Conservation (phyloP, 192 early-diverging fungal genomes). For the Backusella tuberculispora region DNA sequence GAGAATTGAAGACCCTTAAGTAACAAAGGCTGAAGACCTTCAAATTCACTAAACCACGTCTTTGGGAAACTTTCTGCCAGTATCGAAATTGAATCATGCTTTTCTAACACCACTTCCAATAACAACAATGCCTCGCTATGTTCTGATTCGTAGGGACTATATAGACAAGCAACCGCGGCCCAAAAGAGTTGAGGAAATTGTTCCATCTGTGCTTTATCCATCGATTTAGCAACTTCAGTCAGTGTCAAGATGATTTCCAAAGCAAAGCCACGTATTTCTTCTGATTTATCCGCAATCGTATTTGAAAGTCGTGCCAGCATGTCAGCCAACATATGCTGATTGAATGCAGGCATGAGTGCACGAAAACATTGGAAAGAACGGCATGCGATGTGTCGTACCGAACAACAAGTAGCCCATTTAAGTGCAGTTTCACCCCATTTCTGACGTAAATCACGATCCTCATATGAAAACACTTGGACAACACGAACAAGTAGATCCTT, state of each 20-base stretch:
- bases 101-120: slow-evolving; percentile 63
- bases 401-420: slow-evolving; percentile 81
- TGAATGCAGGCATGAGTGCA: slow-evolving; percentile 70
- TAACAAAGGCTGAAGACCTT: slow-evolving; percentile 74
- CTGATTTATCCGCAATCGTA: slow-evolving; percentile 73
- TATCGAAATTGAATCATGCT: slow-evolving; percentile 49
- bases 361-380: slow-evolving; percentile 86
- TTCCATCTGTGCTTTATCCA: slow-evolving; percentile 58
- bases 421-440: slow-evolving; percentile 83
- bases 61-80: slow-evolving; percentile 67
- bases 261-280: slow-evolving; percentile 83
- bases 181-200: slow-evolving; percentile 85
- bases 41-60: slow-evolving; percentile 77
- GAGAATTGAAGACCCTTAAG: slow-evolving; percentile 70
- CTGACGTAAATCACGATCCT: slow-evolving; percentile 56
- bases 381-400: slow-evolving; percentile 87
- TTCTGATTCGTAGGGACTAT: slow-evolving; percentile 78
- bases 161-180: slow-evolving; percentile 73
- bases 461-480: slow-evolving; percentile 51
- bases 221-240: slow-evolving; percentile 59
- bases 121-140: slow-evolving; percentile 69
- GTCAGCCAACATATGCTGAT: slow-evolving; percentile 75
- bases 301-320: slow-evolving; percentile 75
- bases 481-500: slow-evolving; percentile 54
- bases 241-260: slow-evolving; percentile 77